phyloP scores from a whole-genome alignment of 2,329 filamentous ascomycete genomes.

The Cladosporium sp. region DNA sequence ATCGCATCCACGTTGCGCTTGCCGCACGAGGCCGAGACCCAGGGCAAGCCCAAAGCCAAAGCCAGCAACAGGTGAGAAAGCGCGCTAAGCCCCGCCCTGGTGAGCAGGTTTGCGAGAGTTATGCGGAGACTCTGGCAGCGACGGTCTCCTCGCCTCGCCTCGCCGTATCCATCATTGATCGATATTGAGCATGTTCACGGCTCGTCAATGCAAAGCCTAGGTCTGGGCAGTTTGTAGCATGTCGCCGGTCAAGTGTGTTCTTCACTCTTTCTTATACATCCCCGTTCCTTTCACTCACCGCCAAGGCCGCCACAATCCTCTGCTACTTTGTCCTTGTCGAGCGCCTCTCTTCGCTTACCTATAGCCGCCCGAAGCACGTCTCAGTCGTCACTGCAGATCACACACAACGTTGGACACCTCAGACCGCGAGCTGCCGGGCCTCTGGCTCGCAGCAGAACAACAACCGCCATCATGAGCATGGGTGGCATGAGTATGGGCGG shows the following conservation, averaged over 20 bases:
- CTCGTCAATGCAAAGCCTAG: background rate
- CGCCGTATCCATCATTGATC: too few species aligned
- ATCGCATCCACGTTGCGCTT: too few species aligned
- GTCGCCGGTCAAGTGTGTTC: slow-evolving; percentile 4
- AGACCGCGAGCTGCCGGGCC: background rate
- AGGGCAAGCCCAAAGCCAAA: too few species aligned
- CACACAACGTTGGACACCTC: background rate
- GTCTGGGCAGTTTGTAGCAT: background rate
- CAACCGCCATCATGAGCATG: slow-evolving; percentile 20
- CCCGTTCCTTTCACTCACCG: background rate
- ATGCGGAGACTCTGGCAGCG: too few species aligned
- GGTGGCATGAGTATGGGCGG: slow-evolving; percentile 22
- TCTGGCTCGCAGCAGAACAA: background rate
- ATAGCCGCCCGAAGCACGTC: background rate
- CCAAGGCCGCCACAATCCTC: slow-evolving; percentile 3
- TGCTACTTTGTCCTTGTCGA: background rate
- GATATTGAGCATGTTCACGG: background rate
- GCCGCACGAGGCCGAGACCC: too few species aligned
- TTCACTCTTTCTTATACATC: background rate
- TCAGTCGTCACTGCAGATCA: background rate
- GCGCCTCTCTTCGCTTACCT: slow-evolving; percentile 6
- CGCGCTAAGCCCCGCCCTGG: background rate
- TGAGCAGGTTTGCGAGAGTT: background rate
- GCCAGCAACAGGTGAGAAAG: too few species aligned
- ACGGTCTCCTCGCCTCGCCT: too few species aligned